Conservation (phyloP, 768 basidiomycete genomes). For the Mycena galericulata region DNA sequence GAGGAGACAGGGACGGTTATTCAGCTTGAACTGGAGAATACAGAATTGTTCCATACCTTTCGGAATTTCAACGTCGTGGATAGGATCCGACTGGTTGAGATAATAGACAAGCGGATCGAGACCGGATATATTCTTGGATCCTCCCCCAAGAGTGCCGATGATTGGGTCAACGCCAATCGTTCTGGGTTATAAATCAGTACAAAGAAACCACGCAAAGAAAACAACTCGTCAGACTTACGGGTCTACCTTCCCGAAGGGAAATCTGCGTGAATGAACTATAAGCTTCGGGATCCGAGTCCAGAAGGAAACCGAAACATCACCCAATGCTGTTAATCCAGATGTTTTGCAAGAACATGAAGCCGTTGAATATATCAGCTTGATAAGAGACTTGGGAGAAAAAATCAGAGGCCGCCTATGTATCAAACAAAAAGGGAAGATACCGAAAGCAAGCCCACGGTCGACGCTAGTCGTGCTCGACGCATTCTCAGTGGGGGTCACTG, state of each 20-base stretch:
- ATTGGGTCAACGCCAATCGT: conserved; percentile 35
- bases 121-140: conserved; percentile 29
- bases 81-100: conserved; percentile 20
- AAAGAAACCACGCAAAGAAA: background rate
- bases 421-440: conserved; percentile 2
- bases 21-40: background rate
- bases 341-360: conserved; percentile 33
- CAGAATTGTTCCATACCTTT: conserved; percentile 4
- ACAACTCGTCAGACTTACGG: conserved; percentile 15
- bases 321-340: conserved; percentile 30
- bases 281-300: background rate
- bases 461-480: conserved; percentile 20
- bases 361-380: conserved; percentile 33
- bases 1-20: background rate
- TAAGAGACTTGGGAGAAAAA: conserved; percentile 26
- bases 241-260: conserved; percentile 34
- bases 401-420: background rate
- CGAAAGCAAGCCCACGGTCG: conserved; percentile 36
- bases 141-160: conserved; percentile 22
- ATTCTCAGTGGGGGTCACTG: conserved; percentile 27
- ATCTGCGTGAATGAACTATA: conserved; percentile 12
- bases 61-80: conserved; percentile 27
- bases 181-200: background rate
- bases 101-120: conserved; percentile 26
- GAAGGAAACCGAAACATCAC: background rate